Evolutionary conservation across 2,329 filamentous ascomycete genomes (phyloP), one percentile per base, ranked within the genome.

Genomic region (Venturia nashicola): DNA sequence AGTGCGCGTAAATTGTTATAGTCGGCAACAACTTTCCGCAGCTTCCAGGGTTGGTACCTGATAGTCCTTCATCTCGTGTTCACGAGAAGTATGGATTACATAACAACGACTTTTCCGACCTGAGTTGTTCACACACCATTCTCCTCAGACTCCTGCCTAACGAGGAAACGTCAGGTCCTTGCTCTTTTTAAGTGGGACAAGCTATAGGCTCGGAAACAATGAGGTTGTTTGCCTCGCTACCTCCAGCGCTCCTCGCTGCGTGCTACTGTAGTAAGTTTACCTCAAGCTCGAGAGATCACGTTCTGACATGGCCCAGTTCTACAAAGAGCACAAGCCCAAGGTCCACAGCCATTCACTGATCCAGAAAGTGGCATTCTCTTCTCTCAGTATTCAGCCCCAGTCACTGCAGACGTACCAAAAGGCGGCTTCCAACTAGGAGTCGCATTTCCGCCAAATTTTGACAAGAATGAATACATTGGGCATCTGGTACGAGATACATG

Each of bases 341-440:
- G 48, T 46, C 43, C 44, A 18, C n/a, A 39, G 48, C 20, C 61
- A 6, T 63, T 39, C 20, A 57, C 23, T 6, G 61, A 63, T 14
- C 61, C 43, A 14, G 32, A 63, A 23, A 63, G 44, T 20, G 48
- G 48, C 44, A 63, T 63, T 27, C 44, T 42, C 27, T 63, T 63
- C 43, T 46, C 60, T 18, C 40, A 48, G 20, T 48, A 61, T 34
- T 43, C 20, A 5, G 60, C 60, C 44, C 44, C 54, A 5, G 18
- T 36, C 36, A 20, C 5, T 5, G 61, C 32, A 23, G 27, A 20
- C 46, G 27, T 36, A n/a, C 36, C 61, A 1, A 57, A 63, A n/a
- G 61, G 61, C 5, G 61, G 61, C 12, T 54, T 63, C n/a, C 20
- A 60, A 40, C 12, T 63, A 14, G 61, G 61, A 27, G n/a, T 63